Percentiles rank a stretch among this genome's conserved stretches.
These are phyloP conservation scores for Stachybotrys chlorohalonatus DNA, from an alignment of 2,329 filamentous ascomycete genomes.

Conservation along the genomic window DNA sequence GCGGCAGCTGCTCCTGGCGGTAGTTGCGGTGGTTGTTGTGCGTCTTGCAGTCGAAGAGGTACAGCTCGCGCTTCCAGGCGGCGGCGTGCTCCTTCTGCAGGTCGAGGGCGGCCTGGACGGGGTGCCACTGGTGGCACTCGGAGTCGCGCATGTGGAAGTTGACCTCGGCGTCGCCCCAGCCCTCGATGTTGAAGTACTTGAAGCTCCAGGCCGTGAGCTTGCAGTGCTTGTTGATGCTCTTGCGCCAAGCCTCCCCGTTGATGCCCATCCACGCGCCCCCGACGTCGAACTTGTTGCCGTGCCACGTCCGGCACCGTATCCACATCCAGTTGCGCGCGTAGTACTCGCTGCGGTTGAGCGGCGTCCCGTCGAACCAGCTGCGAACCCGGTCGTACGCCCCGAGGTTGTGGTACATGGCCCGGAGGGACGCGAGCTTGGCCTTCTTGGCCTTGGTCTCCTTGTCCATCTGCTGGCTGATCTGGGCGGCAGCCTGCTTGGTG, in stretches of 20 bases:
- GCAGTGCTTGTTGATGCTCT: conserved; percentile 2
- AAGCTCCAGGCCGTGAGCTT: conserved; percentile 4
- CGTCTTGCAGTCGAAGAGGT: conserved; percentile 5
- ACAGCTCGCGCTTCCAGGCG: background rate
- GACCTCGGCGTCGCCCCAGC: conserved; percentile 8
- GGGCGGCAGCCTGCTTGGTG: too few species aligned
- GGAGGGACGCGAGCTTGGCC: too few species aligned
- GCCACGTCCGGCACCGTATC: conserved; percentile 6
- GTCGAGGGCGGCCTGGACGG: conserved; percentile 2
- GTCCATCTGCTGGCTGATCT: too few species aligned
- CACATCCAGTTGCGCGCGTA: conserved; percentile 9
- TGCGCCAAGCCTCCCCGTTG: background rate
- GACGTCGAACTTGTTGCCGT: conserved; percentile 3
- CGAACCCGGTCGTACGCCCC: background rate
- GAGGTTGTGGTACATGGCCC: background rate
- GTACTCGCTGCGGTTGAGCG: conserved; percentile 8
- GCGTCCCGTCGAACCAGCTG: background rate
- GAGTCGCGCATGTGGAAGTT: conserved; percentile 3
- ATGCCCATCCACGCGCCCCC: conserved; percentile 8
- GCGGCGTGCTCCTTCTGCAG: background rate
- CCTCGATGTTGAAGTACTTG: conserved; percentile 6
- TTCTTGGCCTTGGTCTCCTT: too few species aligned
- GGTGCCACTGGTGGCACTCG: background rate
- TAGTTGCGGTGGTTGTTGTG: too few species aligned
- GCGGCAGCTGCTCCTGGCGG: background rate